These are phyloP conservation scores for Sicyos baderoa DNA, from an alignment of 306 rosid genomes.

Conservation along the genomic window DNA sequence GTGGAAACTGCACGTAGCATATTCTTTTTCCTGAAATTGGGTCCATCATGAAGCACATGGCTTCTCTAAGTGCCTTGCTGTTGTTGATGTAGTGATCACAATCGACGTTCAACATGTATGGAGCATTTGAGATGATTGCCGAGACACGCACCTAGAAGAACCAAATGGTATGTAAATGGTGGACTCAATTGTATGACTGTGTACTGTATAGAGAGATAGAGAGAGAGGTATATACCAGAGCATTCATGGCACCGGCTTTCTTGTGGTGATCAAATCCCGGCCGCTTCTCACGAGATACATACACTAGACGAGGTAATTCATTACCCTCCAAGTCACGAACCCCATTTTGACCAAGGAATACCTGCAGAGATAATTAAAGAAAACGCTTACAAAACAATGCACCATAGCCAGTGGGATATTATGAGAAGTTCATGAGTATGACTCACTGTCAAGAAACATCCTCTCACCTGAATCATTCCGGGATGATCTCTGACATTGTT, in stretches of 20 bases:
- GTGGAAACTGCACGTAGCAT: slow-evolving; percentile 88
- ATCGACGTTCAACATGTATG: slow-evolving; percentile 76
- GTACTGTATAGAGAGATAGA: not conserved
- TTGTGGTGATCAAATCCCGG: slow-evolving; percentile 92
- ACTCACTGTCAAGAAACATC: slow-evolving; percentile 8
- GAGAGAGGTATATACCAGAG: slow-evolving; percentile 43
- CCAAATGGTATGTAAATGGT: slow-evolving; percentile 10
- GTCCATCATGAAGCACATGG: slow-evolving; percentile 97
- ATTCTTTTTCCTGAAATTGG: slow-evolving; percentile 76
- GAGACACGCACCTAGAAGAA: slow-evolving; percentile 66
- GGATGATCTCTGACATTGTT: slow-evolving; percentile 88
- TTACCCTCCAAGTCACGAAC: slow-evolving; percentile 74
- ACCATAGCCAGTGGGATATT: not conserved
- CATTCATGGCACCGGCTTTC: slow-evolving; percentile 91
- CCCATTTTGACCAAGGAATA: slow-evolving; percentile 88
- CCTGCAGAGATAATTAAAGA: slow-evolving; percentile 34
- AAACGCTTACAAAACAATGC: not conserved
- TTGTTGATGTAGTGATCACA: slow-evolving; percentile 97
- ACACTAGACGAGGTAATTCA: slow-evolving; percentile 69
- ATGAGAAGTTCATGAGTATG: not conserved
- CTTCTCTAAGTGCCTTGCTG: slow-evolving; percentile 86
- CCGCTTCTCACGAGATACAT: slow-evolving; percentile 92
- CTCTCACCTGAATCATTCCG: slow-evolving; percentile 81
- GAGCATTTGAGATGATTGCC: slow-evolving; percentile 80
- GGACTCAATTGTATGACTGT: not conserved